Evolutionary conservation across 306 rosid genomes (phyloP), one percentile per base, ranked within the genome.

Genomic region (Cicer judaicum): DNA sequence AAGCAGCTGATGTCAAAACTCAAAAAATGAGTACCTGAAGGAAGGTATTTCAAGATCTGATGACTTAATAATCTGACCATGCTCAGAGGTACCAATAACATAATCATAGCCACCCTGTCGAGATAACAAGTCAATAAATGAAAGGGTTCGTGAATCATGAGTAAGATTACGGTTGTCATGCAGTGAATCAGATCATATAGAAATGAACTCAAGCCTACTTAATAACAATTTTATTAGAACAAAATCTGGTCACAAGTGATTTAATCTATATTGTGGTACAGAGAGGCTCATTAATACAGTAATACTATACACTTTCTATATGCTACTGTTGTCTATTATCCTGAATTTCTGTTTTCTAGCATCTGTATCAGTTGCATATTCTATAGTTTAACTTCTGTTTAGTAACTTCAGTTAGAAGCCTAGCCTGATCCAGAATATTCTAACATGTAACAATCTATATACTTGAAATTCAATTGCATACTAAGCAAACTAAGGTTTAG

Each of bases 31-130:
- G 40, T 79, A 94, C 98, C 96, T 88, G 85, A 92, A 92, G 64
- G 87, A 68, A 64, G 96, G 99, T 68, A 94, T 70, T 57, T 76
- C 84, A 73, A 94, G 95, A 40, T 90, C 89, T 55, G 92, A 90
- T 19, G 97, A 90, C 67, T 78, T 90, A 14, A 87, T 74, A 76
- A 85, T 74, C 63, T 62, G 88, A 66, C 97, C 99, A 13, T 86
- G 97, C 89, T 94, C 99, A n/a, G 99, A 94, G 79, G 99, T 94
- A 49, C 99, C 97, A 14, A 94, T 87, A 79, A 85, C 73, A 83
- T 82, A 86, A 83, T 93, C 97, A 79, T 91, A 93, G 81, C 99
- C 99, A 76, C 93, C 96, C 99, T 94, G 87, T 19, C 72, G 70
- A 60, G 49, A 72, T 59, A 68, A 77, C 16, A 78, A 62, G 64